Evolutionary conservation across 2,329 filamentous ascomycete species (phyloP).

Genomic region (Colletotrichum brevisporum): DNA sequence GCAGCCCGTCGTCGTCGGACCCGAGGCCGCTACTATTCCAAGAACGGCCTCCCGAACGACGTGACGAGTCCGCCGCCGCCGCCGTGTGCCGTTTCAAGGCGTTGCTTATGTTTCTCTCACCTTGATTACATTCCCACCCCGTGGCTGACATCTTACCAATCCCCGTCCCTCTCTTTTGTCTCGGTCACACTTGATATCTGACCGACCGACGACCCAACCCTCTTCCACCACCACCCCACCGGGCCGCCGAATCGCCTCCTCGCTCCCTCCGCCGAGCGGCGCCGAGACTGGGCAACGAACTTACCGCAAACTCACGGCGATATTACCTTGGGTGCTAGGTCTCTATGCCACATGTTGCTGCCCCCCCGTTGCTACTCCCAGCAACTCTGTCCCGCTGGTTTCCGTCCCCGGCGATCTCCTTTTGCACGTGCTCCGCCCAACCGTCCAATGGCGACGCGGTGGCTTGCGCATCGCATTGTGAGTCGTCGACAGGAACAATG

Average conservation of each 20-base stretch:
- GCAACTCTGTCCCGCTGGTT: constrained; percentile 35
- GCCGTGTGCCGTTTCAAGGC: neutral
- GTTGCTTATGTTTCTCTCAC: constrained; percentile 1
- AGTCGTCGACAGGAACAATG: no score
- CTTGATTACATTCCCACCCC: constrained; percentile 6
- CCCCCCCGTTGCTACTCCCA: constrained; percentile 23
- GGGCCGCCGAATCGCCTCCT: neutral
- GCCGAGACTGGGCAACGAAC: constrained; percentile 6
- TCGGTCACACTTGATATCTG: neutral
- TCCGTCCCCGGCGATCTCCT: constrained; percentile 37
- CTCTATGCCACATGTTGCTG: neutral
- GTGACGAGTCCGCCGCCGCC: constrained; percentile 16
- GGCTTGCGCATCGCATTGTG: neutral
- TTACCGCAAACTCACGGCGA: neutral
- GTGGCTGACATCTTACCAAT: neutral
- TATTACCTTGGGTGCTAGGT: neutral
- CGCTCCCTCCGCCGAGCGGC: neutral
- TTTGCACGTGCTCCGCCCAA: constrained; percentile 6
- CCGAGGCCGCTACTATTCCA: constrained; percentile 33
- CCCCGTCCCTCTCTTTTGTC: neutral
- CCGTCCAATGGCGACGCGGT: constrained; percentile 9
- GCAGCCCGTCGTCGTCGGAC: constrained; percentile 18
- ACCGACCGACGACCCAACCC: neutral
- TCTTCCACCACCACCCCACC: neutral
- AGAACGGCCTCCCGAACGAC: constrained; percentile 23